Evolutionary conservation across 1,284 basidiomycete species (phyloP), one percentile per base, ranked within the genome.

Genomic region (Cutaneotrichosporon cavernicola): DNA sequence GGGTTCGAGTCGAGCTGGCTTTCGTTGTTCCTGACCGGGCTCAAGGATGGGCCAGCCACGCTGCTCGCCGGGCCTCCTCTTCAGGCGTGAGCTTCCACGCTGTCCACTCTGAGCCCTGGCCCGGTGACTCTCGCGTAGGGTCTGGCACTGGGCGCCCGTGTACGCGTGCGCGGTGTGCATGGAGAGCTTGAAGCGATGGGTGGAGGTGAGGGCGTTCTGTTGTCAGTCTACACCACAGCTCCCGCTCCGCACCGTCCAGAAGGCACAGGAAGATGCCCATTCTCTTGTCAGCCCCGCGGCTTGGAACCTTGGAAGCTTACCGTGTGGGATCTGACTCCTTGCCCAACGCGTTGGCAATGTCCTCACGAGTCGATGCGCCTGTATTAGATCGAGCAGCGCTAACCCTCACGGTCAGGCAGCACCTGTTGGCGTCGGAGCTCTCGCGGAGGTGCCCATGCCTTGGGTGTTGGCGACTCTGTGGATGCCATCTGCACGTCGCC

Each of bases 291-390:
- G 21, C 18, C 56, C 49, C 9, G 10, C 18, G 21, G 11, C 11
- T 22, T 11, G 51, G 8, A 5, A n/a, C 30, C 32, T 13, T 38
- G 40, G 22, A 36, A 8, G 60, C 65, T 26, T 56, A 70, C 65
- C 72, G 68, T 2, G 65, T 60, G 6, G 73, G 72, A 69, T 73
- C 71, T 7, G 64, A 60, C 22, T 66, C 71, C 50, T 65, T 67
- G 5, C 70, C 72, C 38, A 66, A 43, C 14, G 51, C 31, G n/a
- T 61, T 31, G 13, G 70, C 66, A 46, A 58, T 65, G n/a, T 57
- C 65, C 65, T 60, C 21, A 7, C 34, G 30, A 5, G 31, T 58
- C 43, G 21, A 58, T 21, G 26, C 16, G 22, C 55, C 55, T 56
- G 55, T 56, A 21, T 26, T 13, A 43, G 55, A 14, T 53, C 30